phyloP scores from a whole-genome alignment of 1,139 yeast genomes.

The Waltiozyma solani region DNA sequence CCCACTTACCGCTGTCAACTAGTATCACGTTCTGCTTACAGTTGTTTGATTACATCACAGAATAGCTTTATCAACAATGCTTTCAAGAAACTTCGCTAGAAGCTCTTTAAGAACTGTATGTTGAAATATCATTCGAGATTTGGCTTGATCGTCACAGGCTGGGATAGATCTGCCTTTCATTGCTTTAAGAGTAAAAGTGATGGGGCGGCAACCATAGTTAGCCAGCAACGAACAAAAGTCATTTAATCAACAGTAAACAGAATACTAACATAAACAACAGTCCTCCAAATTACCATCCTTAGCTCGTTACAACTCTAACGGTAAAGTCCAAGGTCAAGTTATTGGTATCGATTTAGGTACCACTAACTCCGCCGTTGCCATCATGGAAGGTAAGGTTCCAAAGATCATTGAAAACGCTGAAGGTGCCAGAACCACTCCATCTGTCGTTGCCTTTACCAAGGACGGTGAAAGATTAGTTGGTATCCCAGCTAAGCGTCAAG shows the following conservation, averaged over 20 bases:
- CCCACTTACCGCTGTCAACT: too few species aligned
- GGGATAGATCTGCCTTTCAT: too few species aligned
- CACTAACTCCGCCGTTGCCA: slow-evolving; percentile 74
- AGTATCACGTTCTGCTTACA: too few species aligned
- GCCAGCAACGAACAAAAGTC: too few species aligned
- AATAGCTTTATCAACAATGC: slow-evolving; percentile 11
- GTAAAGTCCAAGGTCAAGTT: slow-evolving; percentile 35
- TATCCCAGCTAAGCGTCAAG: slow-evolving; percentile 56
- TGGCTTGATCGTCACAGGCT: too few species aligned
- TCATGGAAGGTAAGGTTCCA: slow-evolving; percentile 35
- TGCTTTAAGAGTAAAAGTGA: too few species aligned
- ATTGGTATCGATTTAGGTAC: slow-evolving; percentile 78
- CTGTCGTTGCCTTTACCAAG: slow-evolving; percentile 50
- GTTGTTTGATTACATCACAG: not conserved
- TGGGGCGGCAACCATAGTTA: too few species aligned
- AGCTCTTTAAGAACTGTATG: slow-evolving; percentile 18
- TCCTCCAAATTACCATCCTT: slow-evolving; percentile 31
- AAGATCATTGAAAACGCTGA: slow-evolving; percentile 57
- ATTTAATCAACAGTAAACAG: too few species aligned
- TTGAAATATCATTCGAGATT: slow-evolving; percentile 1
- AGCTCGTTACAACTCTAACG: slow-evolving; percentile 41
- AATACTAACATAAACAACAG: too few species aligned
- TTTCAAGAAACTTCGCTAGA: slow-evolving; percentile 17
- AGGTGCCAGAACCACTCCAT: slow-evolving; percentile 66
- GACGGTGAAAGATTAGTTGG: slow-evolving; percentile 43